Evolutionary conservation across 305 asterid species (phyloP).

Genomic region (Coffea humblotiana): DNA sequence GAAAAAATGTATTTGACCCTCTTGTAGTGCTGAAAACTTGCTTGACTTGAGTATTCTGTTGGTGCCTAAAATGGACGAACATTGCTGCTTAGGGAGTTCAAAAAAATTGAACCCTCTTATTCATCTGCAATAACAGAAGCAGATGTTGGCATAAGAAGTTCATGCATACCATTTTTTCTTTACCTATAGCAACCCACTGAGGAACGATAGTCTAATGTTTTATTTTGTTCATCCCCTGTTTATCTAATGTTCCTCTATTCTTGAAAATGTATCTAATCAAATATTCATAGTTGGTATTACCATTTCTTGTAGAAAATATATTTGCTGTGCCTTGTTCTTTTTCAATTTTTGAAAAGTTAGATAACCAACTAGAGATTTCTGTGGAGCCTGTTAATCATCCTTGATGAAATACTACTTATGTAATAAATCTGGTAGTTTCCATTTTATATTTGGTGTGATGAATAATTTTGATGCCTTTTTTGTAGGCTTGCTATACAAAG

Average conservation of each 20-base stretch:
- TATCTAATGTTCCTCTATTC: neutral
- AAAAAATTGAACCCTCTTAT: neutral
- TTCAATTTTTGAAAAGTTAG: neutral
- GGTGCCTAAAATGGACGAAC: neutral
- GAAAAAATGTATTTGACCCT: neutral
- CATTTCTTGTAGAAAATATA: neutral
- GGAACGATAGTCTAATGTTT: neutral
- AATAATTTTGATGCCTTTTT: conserved; percentile 30
- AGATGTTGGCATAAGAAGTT: neutral
- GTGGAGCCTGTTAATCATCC: neutral
- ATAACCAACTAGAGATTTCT: neutral
- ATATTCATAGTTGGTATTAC: neutral
- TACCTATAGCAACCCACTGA: neutral
- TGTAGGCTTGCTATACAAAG: conserved; percentile 96
- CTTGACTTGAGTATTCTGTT: neutral
- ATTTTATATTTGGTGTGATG: conserved; percentile 11
- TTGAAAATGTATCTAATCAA: neutral
- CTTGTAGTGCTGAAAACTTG: neutral
- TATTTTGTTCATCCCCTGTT: no score
- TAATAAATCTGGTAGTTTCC: conserved; percentile 1
- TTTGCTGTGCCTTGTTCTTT: neutral
- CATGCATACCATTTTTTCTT: neutral
- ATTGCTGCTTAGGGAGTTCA: neutral
- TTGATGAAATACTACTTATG: neutral
- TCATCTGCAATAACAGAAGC: neutral